Percentiles rank a stretch among this genome's conserved stretches.
Evolutionary conservation across 352 stramenopile species (phyloP).

Genomic region (Thalassiosira livingstoniorum): DNA sequence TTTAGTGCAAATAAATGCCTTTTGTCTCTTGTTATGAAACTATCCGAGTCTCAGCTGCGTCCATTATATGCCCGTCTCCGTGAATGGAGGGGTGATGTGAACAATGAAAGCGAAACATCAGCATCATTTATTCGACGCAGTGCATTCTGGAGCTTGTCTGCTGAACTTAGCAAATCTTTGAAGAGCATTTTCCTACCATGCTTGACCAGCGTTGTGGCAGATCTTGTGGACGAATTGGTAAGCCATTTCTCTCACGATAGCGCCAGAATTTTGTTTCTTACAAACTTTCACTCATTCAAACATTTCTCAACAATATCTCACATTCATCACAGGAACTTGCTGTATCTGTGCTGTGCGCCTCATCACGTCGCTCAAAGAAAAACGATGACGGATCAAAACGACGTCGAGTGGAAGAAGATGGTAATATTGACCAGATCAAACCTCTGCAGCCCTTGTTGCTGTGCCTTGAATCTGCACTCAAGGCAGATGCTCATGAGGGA

Average conservation of each 20-base stretch:
- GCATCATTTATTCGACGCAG: slow-evolving; percentile 37
- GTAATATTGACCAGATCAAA: slow-evolving; percentile 41
- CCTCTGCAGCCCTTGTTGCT: slow-evolving; percentile 75
- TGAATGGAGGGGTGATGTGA: slow-evolving; percentile 77
- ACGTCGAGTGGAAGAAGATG: slow-evolving; percentile 37
- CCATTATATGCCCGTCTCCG: slow-evolving; percentile 74
- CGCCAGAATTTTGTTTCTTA: not conserved
- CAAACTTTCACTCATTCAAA: not conserved
- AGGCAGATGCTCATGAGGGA: slow-evolving; percentile 82
- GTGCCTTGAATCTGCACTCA: slow-evolving; percentile 77
- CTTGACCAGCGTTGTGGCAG: slow-evolving; percentile 70
- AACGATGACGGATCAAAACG: slow-evolving; percentile 60
- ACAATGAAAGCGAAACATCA: slow-evolving; percentile 37
- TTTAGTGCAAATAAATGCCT: slow-evolving; percentile 68
- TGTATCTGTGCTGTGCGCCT: slow-evolving; percentile 59
- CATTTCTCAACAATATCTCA: not conserved
- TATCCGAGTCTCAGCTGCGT: slow-evolving; percentile 83
- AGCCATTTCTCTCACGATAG: slow-evolving; percentile 34
- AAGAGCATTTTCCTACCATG: slow-evolving; percentile 84
- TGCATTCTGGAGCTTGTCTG: slow-evolving; percentile 84
- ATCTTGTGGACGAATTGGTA: slow-evolving; percentile 81
- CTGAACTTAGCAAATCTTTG: slow-evolving; percentile 69
- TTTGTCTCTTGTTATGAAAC: slow-evolving; percentile 81
- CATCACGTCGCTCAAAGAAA: slow-evolving; percentile 49
- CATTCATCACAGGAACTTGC: slow-evolving; percentile 57